Base-by-base conservation (phyloP, 2,329 filamentous ascomycete genomes). In the Metarhizium robertsii region DNA sequence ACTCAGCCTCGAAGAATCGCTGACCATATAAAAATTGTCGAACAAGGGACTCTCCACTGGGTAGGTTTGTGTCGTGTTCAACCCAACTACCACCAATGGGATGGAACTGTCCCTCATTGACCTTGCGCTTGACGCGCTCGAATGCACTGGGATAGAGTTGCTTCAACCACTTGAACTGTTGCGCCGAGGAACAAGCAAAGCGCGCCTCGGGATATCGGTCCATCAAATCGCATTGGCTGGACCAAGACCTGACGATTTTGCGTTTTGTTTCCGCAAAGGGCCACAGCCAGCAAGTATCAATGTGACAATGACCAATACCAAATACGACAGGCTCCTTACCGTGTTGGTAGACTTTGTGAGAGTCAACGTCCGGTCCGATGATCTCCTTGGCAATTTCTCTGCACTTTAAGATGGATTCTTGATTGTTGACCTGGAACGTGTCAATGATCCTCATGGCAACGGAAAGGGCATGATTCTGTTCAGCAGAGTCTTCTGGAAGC, bases 211-310 rank as follows among this genome's bases (percentile, higher is more conserved):
- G 90, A 61, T 97, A 99, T 38, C 89, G 83, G 58, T 99, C 94
- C 80, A 99, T 90, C 64, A 99, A 75, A 65, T 96, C 87, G 71
- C 92, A 96, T 70, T 99, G 94, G 68, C 90, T 97, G 1, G 90
- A 92, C 94, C 94, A 99, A 10, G 92, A 96, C 49, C 94, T 84
- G 20, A 87, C 92, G 34, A 97, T 87, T 75, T 99, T 99, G 65
- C 94, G 88, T 74, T 95, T 96, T 0, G 94, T 97, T 75, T 99
- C 94, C 10, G 88, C 94, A 82, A 91, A 99, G 0, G 94, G 94
- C 94, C 94, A 99, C 40, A 99, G 79, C 94, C 94, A 99, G 72
- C 92, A 96, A 32, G 88, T 95, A 72, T 97, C 94, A 62, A 99
- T 99, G 71, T 99, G 94, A 64, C 94, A 99, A 69, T 99, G 90